phyloP scores from a whole-genome alignment of 2,329 filamentous ascomycete genomes.

The Aspergillus japonicus region DNA sequence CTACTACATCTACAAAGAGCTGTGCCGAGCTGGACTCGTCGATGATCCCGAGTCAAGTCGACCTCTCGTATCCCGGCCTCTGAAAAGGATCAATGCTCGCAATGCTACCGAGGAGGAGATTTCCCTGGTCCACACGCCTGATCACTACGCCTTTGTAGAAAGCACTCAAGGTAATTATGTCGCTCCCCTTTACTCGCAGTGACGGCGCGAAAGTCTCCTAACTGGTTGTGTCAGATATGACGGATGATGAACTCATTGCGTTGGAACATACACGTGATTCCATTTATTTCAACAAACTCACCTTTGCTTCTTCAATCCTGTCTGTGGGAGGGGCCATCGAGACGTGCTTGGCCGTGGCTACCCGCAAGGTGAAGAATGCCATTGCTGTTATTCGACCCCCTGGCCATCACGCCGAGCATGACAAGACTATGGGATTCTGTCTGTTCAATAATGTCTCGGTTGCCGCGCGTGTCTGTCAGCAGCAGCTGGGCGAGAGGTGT shows the following conservation, averaged over 20 bases:
- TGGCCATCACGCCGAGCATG: constrained; percentile 88
- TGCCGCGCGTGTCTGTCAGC: constrained; percentile 82
- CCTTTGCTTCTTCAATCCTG: constrained; percentile 75
- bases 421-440: constrained; percentile 89
- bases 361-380: constrained; percentile 82
- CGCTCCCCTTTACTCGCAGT: background rate
- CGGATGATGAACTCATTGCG: constrained; percentile 63
- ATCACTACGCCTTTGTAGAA: constrained; percentile 77
- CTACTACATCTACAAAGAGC: constrained; percentile 85
- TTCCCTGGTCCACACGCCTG: constrained; percentile 70
- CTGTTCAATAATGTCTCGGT: constrained; percentile 98
- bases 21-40: constrained; percentile 78
- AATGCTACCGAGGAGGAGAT: constrained; percentile 78
- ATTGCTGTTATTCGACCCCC: constrained; percentile 94
- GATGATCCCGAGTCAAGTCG: constrained; percentile 56
- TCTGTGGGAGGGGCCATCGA: constrained; percentile 94
- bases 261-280: constrained; percentile 71
- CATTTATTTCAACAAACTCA: constrained; percentile 79
- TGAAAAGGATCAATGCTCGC: constrained; percentile 72
- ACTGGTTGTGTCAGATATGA: constrained; percentile 41
- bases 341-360: constrained; percentile 86
- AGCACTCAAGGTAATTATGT: constrained; percentile 46
- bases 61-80: constrained; percentile 52
- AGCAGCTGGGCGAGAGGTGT: constrained; percentile 74
- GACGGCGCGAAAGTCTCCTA: constrained; percentile 10